Conservation (phyloP, 345 rosid genomes). For the Hirschfeldia incana region DNA sequence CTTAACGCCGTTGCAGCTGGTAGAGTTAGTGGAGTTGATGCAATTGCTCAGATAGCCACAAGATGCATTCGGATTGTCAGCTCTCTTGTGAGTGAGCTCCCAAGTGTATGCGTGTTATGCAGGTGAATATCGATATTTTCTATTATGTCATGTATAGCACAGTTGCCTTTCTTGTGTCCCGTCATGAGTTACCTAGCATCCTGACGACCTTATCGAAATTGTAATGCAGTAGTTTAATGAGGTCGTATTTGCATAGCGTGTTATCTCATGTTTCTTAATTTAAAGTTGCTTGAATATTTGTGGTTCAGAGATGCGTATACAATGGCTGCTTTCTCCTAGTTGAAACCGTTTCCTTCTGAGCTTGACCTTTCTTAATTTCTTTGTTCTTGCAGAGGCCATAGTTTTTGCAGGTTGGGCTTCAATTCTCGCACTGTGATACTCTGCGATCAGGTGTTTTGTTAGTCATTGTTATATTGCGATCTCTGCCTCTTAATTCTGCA, state of each 20-base stretch:
- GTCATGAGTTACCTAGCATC: background rate
- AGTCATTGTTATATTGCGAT: conserved; percentile 4
- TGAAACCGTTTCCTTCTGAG: conserved; percentile 9
- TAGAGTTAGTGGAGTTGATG: conserved; percentile 85
- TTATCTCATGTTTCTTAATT: background rate
- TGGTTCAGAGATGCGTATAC: conserved; percentile 24
- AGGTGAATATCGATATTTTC: conserved; percentile 47
- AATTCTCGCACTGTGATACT: conserved; percentile 83
- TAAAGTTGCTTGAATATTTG: conserved; percentile 1
- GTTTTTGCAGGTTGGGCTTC: conserved; percentile 66
- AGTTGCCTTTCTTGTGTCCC: conserved; percentile 4
- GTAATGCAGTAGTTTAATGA: background rate
- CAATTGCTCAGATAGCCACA: conserved; percentile 75
- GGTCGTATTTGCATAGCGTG: background rate
- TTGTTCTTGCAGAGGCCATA: conserved; percentile 60
- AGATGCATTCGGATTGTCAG: conserved; percentile 86
- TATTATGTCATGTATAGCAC: background rate
- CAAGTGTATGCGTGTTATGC: conserved; percentile 86
- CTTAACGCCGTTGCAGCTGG: conserved; percentile 91
- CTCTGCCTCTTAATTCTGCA: conserved; percentile 13
- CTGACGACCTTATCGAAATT: background rate
- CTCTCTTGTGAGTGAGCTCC: conserved; percentile 57
- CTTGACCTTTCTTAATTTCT: conserved; percentile 12
- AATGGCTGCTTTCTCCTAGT: conserved; percentile 43
- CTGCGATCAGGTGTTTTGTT: conserved; percentile 79